A percentile compares a stretch with the other conserved stretches of the same genome.
Evolutionary conservation across 2,329 filamentous ascomycete genomes (phyloP).

Genomic region (Tolypocladium inflatum): DNA sequence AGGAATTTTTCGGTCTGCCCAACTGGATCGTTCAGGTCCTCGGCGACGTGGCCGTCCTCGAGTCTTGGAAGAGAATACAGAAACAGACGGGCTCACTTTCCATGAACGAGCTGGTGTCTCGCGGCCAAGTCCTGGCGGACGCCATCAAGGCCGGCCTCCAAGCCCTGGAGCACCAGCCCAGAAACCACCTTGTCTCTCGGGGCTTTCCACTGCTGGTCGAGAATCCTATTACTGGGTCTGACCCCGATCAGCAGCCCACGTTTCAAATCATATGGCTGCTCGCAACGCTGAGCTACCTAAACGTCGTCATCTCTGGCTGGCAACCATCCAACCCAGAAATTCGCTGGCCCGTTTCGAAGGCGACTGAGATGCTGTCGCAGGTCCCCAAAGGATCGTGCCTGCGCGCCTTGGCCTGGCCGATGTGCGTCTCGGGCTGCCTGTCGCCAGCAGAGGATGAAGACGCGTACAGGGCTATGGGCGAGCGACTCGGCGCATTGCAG

Average conservation of each 20-base stretch:
- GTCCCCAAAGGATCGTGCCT: slow-evolving; percentile 21
- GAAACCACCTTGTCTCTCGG: neutral
- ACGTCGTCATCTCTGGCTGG: slow-evolving; percentile 40
- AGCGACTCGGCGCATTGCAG: slow-evolving; percentile 29
- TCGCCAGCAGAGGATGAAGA: slow-evolving; percentile 28
- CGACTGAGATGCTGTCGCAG: slow-evolving; percentile 23
- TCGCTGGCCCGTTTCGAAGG: slow-evolving; percentile 18
- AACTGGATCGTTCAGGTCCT: slow-evolving; percentile 50
- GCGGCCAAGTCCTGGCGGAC: slow-evolving; percentile 30
- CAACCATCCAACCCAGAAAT: slow-evolving; percentile 35
- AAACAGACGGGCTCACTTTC: slow-evolving; percentile 33
- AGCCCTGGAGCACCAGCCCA: slow-evolving; percentile 15
- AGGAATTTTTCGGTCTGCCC: slow-evolving; percentile 43
- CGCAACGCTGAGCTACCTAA: slow-evolving; percentile 36
- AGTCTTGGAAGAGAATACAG: slow-evolving; percentile 44
- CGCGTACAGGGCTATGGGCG: slow-evolving; percentile 30
- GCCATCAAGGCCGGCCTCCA: slow-evolving; percentile 22
- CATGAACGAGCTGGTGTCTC: slow-evolving; percentile 32
- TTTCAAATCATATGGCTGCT: slow-evolving; percentile 37
- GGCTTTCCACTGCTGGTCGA: slow-evolving; percentile 5
- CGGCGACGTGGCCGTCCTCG: slow-evolving; percentile 41
- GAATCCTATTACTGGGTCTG: slow-evolving; percentile 8
- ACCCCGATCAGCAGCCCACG: slow-evolving; percentile 12
- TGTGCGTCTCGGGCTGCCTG: slow-evolving; percentile 32
- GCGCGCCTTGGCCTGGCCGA: slow-evolving; percentile 28